Evolutionary conservation across 352 stramenopile genomes (phyloP).

Genomic region (Hyphochytrium catenoides): DNA sequence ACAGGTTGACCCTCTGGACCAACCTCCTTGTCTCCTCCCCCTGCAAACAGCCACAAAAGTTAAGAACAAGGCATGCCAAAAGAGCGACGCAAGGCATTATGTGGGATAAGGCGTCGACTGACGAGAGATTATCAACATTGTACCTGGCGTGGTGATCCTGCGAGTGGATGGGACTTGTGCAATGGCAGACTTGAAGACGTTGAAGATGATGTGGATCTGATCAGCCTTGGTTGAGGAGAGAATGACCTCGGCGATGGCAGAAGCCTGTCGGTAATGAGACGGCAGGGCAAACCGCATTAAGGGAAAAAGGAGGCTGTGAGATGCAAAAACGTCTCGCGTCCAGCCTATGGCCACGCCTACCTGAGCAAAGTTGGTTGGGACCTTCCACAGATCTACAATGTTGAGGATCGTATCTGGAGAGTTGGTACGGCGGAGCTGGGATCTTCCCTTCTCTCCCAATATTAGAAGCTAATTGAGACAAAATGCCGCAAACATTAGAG

Average conservation of each 20-base stretch:
- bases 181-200: slow-evolving; percentile 88
- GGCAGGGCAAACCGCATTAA: too few relatives aligned
- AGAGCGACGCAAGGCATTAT: too few relatives aligned
- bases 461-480: slow-evolving; percentile 76
- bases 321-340: too few relatives aligned
- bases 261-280: too few relatives aligned
- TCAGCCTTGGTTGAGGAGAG: slow-evolving; percentile 38
- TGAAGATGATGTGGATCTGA: slow-evolving; percentile 87
- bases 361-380: slow-evolving; percentile 68
- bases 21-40: slow-evolving; percentile 31
- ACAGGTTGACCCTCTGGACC: too few relatives aligned
- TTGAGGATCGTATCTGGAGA: slow-evolving; percentile 28
- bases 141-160: slow-evolving; percentile 21
- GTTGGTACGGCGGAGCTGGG: slow-evolving; percentile 67
- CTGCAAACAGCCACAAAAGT: too few relatives aligned
- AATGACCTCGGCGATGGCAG: slow-evolving; percentile 62
- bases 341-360: too few relatives aligned
- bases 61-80: too few relatives aligned
- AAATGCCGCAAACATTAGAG: too few relatives aligned
- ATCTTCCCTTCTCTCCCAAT: slow-evolving; percentile 88
- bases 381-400: slow-evolving; percentile 50
- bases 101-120: too few relatives aligned
- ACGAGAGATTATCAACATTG: too few relatives aligned
- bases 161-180: slow-evolving; percentile 78
- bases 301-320: too few relatives aligned